Percentiles rank a stretch among this genome's conserved stretches.
Conservation (phyloP, 495 filamentous ascomycete genomes). For the Immersiella caudata region DNA sequence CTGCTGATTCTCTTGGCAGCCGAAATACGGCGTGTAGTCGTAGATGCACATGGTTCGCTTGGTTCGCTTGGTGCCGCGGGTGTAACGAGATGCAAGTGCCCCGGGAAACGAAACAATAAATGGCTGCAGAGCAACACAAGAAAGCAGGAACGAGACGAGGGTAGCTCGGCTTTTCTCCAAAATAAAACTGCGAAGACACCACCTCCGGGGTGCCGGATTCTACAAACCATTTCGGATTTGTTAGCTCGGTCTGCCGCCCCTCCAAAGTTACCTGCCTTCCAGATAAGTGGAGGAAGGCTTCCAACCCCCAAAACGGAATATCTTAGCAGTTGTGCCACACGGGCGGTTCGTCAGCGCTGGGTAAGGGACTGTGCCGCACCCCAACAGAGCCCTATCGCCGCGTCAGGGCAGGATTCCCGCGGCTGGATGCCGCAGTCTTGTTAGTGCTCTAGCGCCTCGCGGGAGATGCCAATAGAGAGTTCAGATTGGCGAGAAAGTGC, state of each 20-base stretch:
- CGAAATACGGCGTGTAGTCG: conserved; percentile 37
- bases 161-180: background rate
- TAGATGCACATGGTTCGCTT: conserved; percentile 40
- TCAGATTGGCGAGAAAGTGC: background rate
- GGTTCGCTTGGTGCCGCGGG: background rate
- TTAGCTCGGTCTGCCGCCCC: background rate
- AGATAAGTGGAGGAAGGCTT: too few relatives aligned
- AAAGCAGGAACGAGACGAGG: background rate
- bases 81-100: background rate
- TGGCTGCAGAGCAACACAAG: background rate
- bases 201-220: background rate
- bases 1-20: conserved; percentile 30
- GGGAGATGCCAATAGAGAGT: background rate
- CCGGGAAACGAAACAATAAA: background rate
- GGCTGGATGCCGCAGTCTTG: background rate
- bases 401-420: background rate
- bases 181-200: background rate
- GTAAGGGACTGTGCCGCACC: background rate
- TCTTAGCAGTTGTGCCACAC: background rate
- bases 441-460: background rate
- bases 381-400: background rate
- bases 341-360: background rate
- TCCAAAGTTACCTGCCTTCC: too few relatives aligned
- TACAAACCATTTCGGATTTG: background rate
- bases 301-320: background rate